phyloP scores from a whole-genome alignment of 495 filamentous ascomycete species.

The Penicillium nucicola region DNA sequence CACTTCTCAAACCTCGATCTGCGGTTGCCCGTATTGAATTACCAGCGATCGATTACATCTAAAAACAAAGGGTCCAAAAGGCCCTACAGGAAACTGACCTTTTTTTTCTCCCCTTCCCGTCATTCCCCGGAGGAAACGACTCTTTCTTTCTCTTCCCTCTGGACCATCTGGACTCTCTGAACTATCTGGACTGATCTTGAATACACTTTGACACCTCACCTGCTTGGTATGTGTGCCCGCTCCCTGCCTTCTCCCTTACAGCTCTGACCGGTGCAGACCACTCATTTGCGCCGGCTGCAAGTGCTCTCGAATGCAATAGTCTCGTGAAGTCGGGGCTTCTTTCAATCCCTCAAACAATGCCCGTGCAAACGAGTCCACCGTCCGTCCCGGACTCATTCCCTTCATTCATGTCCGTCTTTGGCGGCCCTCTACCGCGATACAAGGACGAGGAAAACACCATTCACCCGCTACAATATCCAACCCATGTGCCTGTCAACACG shows the following conservation, averaged over 20 bases:
- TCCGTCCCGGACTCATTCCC: slow-evolving; percentile 61
- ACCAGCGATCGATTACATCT: slow-evolving; percentile 24
- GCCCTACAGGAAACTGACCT: too few species aligned
- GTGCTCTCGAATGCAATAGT: slow-evolving; percentile 26
- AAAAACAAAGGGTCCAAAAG: slow-evolving; percentile 29
- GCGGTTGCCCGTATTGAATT: slow-evolving; percentile 7
- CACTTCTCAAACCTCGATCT: slow-evolving; percentile 1
- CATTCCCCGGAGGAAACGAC: slow-evolving; percentile 45
- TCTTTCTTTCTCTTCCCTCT: slow-evolving; percentile 16
- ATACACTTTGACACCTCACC: too few species aligned
- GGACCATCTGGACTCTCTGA: too few species aligned
- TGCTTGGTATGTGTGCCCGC: slow-evolving; percentile 17
- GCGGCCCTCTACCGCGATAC: slow-evolving; percentile 27
- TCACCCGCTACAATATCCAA: slow-evolving; percentile 27
- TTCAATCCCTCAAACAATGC: slow-evolving; percentile 31
- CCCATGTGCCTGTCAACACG: slow-evolving; percentile 33
- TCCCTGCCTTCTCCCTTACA: slow-evolving; percentile 19
- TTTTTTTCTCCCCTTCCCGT: slow-evolving; percentile 22
- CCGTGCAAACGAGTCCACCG: slow-evolving; percentile 45
- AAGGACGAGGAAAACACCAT: slow-evolving; percentile 30
- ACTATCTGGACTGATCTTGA: too few species aligned
- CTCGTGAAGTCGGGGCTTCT: slow-evolving; percentile 15
- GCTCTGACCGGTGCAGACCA: slow-evolving; percentile 29
- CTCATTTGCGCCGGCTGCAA: slow-evolving; percentile 50
- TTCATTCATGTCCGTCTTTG: slow-evolving; percentile 71